Base-by-base conservation (phyloP, 345 rosid species). In the Populus euphratica region DNA sequence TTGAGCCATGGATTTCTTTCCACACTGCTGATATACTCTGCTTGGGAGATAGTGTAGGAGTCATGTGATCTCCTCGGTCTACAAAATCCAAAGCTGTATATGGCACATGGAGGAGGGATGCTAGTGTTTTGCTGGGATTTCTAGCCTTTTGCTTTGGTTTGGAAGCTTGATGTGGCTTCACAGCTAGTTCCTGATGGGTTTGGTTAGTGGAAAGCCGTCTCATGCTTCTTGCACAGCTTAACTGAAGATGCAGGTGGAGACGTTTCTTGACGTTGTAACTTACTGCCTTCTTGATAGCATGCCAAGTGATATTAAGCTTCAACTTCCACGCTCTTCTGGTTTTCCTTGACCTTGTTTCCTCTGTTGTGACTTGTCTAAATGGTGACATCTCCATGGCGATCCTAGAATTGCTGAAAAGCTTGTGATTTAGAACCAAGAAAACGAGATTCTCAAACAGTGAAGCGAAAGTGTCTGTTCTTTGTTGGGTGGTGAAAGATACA, bases 1-100 rank as follows among this genome's bases (percentile, higher is more conserved):
- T 77, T 36, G 65, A 44, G 35, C 88, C 94, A 62, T 89, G 91
- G 14, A 88, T 47, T 72, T 87, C 83, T 29, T 74, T 84, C 93
- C 93, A 89, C 76, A 31, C 68, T 5, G 75, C 61, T 35, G 95
- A 86, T 54, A 91, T 76, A 25, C 85, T 80, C 65, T 87, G 87
- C 43, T 76, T 87, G 5, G 91, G 95, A 13, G 93, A 89, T 11
- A 82, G 73, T 16, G 88, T 88, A 18, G 92, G 92, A 38, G 92
- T 90, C 91, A 89, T 89, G 41, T 79, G 64, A 73, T 90, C 86
- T 0, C 91, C 94, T 9, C 77, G 52, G 83, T 90, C 92, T 6
- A 89, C 39, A 50, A 90, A 89, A 87, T 89, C 87, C 0, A 83
- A 59, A 0, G 92, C 87, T 33, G 86, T 78, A 39, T 81, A 81